phyloP scores from a whole-genome alignment of 129 eudicot species.

The Silybum marianum region DNA sequence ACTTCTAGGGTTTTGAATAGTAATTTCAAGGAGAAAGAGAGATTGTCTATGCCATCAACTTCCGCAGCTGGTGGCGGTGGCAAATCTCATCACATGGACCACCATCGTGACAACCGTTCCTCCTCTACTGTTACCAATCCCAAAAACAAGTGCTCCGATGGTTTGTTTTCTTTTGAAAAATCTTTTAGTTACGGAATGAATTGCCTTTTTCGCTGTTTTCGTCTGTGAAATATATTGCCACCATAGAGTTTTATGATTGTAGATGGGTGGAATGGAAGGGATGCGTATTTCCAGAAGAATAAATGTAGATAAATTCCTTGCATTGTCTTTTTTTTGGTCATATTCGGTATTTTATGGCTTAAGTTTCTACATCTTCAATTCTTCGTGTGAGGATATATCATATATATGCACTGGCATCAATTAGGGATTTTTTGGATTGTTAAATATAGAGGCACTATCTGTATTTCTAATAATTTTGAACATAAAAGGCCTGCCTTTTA shows the following conservation, averaged over 20 bases:
- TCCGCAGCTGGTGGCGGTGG: constrained; percentile 45
- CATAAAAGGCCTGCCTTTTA: not conserved
- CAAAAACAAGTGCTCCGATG: constrained; percentile 53
- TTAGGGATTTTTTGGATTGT: not conserved
- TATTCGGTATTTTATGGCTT: not conserved
- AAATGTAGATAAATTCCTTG: not conserved
- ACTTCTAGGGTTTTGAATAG: constrained; percentile 53
- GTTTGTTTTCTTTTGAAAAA: constrained; percentile 24
- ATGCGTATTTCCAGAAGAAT: not conserved
- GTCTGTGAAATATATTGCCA: not conserved
- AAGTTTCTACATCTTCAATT: not conserved
- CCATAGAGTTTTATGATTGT: not conserved
- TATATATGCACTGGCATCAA: not conserved
- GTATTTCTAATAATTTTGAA: not conserved
- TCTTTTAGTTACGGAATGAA: not conserved
- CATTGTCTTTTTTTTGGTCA: not conserved
- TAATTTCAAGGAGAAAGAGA: constrained; percentile 44
- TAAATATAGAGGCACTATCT: not conserved
- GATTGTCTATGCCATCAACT: constrained; percentile 55
- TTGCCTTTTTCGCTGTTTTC: not conserved
- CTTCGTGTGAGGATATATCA: not conserved
- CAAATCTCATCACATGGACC: constrained; percentile 34
- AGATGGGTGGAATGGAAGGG: not conserved
- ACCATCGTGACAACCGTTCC: constrained; percentile 44
- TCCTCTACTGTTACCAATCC: constrained; percentile 33